Base-by-base conservation (phyloP, 768 basidiomycete species). In the Mycena filopes region DNA sequence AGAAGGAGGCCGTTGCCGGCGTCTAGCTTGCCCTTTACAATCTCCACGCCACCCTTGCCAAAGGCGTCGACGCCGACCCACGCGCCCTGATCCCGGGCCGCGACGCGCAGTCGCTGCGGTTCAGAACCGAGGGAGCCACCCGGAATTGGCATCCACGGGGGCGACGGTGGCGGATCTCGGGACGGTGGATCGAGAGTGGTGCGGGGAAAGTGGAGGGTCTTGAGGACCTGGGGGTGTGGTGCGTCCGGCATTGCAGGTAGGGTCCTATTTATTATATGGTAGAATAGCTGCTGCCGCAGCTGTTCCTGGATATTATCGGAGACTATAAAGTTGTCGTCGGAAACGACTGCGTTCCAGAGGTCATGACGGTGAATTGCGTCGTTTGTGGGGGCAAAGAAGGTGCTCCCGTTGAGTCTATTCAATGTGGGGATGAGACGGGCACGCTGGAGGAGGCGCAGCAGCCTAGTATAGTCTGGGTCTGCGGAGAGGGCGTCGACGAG, bases 301-400 rank as follows among this genome's bases (percentile, higher is more conserved):
- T 87, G 81, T 71, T 93, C 89, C 61, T 94, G 87, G 31, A 96
- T 81, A 75, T 98, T 98, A 78, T 96, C 96, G 25, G 82, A 83
- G 40, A 87, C 72, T 48, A 75, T 70, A 36, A 70, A 61, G 23
- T 70, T 57, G 54, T 83, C 78, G 60, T 82, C 80, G 21, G 81
- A 75, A 26, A 86, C 74, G 11, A 76, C 75, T 45, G 72, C 69
- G 12, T 69, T 68, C 81, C 83, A 83, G n/a, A 83, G 66, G 41
- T 79, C 70, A 66, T 88, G 82, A 28, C 81, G 84, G 66, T 86
- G 77, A 69, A 96, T 87, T 36, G 98, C 98, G 63, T 94, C 89
- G 79, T 99, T 96, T 21, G 94, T 98, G 2, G 98, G 98, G 2
- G 98, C 98, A 73, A 98, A 99, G 49, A 99, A 76, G 28, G 98